Evolutionary conservation across 352 stramenopile species (phyloP), one percentile per base, ranked within the genome.

Genomic region (Globisporangium paroecandrum): DNA sequence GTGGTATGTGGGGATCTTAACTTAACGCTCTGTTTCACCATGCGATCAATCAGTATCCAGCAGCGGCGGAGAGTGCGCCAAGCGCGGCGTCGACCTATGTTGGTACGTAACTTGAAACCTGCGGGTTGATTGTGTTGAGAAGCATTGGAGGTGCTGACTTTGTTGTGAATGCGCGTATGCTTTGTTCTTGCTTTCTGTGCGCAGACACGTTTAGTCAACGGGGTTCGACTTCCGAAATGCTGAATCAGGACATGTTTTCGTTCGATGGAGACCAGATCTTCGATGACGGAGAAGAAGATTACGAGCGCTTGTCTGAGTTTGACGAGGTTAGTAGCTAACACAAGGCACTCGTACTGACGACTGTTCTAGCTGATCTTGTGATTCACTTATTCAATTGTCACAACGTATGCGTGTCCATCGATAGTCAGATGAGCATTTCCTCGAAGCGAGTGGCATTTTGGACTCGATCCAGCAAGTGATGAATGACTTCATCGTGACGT

Each of bases 401-500:
- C n/a, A 34, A 22, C 57, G 7, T 46, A 12, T 66, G 1, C 24
- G 2, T 70, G 13, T n/a, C 3, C 25, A 46, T 36, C 5, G 69
- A 15, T 47, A 93, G 85, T 81, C 82, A 22, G 86, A 94, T 34
- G 81, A 77, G 49, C 80, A 84, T 20, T 92, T 94, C 58, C 69
- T 92, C 57, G 83, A 91, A 58, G 85, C 86, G 4, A 91, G 77
- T 70, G 82, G 80, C 2, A 88, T 92, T n/a, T 69, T 91, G 20
- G 86, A 92, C 64, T 93, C 86, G 9, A 91, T 92, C 47, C 86
- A 94, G 29, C 82, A 90, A 55, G 84, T 90, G 29, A 92, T 94
- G 84, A 85, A 87, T 10, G 77, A 81, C 57, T 83, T 83, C 25
- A 78, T 77, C 29, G 73, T 73, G 3, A 72, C 75, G 1, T 58